Evolutionary conservation across 2,329 filamentous ascomycete genomes (phyloP).

Genomic region (Exophiala spinifera): DNA sequence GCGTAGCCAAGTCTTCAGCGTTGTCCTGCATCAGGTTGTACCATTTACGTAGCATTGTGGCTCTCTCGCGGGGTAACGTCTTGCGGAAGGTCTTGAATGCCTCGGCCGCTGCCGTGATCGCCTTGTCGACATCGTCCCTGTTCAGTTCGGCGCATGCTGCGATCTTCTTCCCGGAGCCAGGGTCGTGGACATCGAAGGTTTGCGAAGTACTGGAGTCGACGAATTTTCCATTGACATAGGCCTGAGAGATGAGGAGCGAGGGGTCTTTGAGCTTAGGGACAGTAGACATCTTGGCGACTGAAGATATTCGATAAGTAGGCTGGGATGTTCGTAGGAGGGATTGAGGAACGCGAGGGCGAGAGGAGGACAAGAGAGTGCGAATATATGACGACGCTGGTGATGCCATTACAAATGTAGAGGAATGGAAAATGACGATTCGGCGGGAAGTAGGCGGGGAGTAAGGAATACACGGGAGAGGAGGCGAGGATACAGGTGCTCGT

Average conservation of each 20-base stretch:
- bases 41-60: constrained; percentile 63
- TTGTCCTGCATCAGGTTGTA: constrained; percentile 65
- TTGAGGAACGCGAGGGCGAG: constrained; percentile 17
- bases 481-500: background rate
- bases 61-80: constrained; percentile 59
- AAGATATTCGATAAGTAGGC: constrained; percentile 21
- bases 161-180: constrained; percentile 75
- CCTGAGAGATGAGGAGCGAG: constrained; percentile 77
- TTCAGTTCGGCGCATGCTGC: constrained; percentile 80
- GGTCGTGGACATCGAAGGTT: constrained; percentile 88
- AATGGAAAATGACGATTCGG: background rate
- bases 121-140: constrained; percentile 69
- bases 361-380: constrained; percentile 16
- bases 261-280: constrained; percentile 63
- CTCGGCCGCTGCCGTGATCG: constrained; percentile 76
- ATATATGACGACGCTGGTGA: constrained; percentile 18
- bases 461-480: background rate
- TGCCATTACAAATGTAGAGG: constrained; percentile 13
- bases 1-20: constrained; percentile 60
- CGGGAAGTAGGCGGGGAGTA: background rate
- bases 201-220: constrained; percentile 78
- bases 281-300: constrained; percentile 28
- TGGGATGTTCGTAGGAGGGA: constrained; percentile 4
- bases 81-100: constrained; percentile 64
- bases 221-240: constrained; percentile 93